Evolutionary conservation across 2,329 filamentous ascomycete species (phyloP), one percentile per base, ranked within the genome.

Genomic region (Bipolaris oryzae): DNA sequence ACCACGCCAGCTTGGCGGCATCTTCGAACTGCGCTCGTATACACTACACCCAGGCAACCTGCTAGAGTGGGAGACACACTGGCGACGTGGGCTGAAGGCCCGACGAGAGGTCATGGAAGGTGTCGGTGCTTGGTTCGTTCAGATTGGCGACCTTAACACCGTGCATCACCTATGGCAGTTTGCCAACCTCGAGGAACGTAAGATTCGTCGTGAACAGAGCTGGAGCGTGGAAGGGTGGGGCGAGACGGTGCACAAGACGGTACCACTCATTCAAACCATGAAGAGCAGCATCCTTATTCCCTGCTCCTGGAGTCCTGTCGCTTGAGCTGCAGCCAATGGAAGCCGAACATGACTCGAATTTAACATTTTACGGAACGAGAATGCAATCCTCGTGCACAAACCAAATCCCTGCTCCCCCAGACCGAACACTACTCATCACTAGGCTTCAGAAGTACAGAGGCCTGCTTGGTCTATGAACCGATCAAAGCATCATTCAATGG

Each of bases 121-220:
- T 13, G 93, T 96, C 0, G 93, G 94, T 31, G 95, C 95, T 6
- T 99, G 95, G 95, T 99, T 99, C 71, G 94, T 97, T 38, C 95
- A 99, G 80, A 94, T 99, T 70, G 95, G 95, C 59, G 94, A 97
- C 51, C 83, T 99, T 62, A 99, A 99, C 81, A 97, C 92, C 0
- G 95, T 99, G 33, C 93, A 99, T 77, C 94, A 98, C 76, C 84
- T 99, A 20, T 99, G 95, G 95, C 95, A 99, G 75, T 99, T 98
- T 81, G 93, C 94, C 67, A 91, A 99, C 77, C 79, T 99, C 58
- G 93, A 98, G 78, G 95, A 98, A 80, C 87, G 95, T 64, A 95
- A 96, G 77, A 81, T 90, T 34, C 86, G 92, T 64, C 86, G 95
- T 64, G 95, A 99, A 82, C 87, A 96, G 83, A 97, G 93, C 76